Conservation (phyloP, 2,329 filamentous ascomycete genomes). For the Penicillium sp. region DNA sequence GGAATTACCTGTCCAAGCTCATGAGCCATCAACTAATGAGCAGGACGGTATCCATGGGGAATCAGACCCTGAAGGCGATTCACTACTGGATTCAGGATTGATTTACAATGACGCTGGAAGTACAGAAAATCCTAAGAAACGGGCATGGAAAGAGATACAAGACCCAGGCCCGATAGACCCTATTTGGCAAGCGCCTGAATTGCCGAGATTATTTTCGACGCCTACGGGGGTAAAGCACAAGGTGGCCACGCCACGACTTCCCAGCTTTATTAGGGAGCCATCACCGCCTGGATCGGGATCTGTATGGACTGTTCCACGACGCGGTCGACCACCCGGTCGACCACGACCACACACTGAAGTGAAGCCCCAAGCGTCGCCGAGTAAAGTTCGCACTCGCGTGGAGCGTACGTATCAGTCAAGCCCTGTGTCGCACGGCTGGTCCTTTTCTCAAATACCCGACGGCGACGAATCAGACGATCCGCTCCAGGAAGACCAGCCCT, state of each 20-base stretch:
- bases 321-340: conserved; percentile 24
- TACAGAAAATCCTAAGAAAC: conserved; percentile 4
- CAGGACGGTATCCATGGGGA: neutral
- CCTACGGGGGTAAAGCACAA: conserved; percentile 15
- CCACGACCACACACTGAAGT: conserved; percentile 25
- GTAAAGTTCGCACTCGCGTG: conserved; percentile 13
- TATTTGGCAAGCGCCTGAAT: conserved; percentile 21
- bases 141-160: conserved; percentile 1
- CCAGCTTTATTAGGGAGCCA: conserved; percentile 19
- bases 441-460: conserved; percentile 33
- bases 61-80: neutral
- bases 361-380: conserved; percentile 20
- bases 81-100: conserved; percentile 1
- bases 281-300: conserved; percentile 37
- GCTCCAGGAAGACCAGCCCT: conserved; percentile 35
- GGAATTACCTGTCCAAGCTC: neutral
- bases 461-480: conserved; percentile 43
- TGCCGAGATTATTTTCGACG: conserved; percentile 18
- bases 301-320: conserved; percentile 35
- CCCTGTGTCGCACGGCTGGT: conserved; percentile 34
- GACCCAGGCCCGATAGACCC: conserved; percentile 12
- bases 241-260: conserved; percentile 12
- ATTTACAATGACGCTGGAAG: conserved; percentile 3
- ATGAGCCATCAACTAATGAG: neutral
- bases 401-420: conserved; percentile 29